Conservation (phyloP, 176 grass and related monocot species). For the Puccinellia tenuiflora region DNA sequence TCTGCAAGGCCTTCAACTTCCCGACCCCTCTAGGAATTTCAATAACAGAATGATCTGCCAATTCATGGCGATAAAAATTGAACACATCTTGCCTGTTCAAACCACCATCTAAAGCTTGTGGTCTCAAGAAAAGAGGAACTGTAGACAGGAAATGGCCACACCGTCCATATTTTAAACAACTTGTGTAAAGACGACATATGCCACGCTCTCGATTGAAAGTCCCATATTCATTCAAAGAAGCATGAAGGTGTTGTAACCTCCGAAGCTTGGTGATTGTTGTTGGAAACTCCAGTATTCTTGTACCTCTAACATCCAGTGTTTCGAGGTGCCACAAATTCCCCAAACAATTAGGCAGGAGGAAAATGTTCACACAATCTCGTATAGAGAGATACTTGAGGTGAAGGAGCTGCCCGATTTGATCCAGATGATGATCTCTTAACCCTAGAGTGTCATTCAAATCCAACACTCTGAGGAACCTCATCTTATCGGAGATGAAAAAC, state of each 20-base stretch:
- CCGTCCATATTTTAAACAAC: no score
- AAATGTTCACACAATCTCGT: neutral
- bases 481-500: neutral
- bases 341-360: neutral
- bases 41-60: no score
- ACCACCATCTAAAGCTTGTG: no score
- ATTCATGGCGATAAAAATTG: no score
- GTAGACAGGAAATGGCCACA: no score
- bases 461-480: constrained; percentile 27
- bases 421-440: neutral
- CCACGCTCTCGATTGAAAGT: no score
- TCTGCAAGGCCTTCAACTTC: neutral
- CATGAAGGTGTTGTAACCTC: neutral
- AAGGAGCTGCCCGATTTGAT: neutral
- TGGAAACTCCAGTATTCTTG: neutral
- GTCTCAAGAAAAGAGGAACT: no score
- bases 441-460: neutral
- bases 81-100: no score
- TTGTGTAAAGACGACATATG: no score
- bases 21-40: no score
- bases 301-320: neutral
- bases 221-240: no score
- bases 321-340: neutral
- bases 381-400: neutral
- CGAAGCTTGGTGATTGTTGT: neutral